These are phyloP conservation scores for Hypseocharis bilobata DNA, from an alignment of 441 rosid species.

Conservation along the genomic window DNA sequence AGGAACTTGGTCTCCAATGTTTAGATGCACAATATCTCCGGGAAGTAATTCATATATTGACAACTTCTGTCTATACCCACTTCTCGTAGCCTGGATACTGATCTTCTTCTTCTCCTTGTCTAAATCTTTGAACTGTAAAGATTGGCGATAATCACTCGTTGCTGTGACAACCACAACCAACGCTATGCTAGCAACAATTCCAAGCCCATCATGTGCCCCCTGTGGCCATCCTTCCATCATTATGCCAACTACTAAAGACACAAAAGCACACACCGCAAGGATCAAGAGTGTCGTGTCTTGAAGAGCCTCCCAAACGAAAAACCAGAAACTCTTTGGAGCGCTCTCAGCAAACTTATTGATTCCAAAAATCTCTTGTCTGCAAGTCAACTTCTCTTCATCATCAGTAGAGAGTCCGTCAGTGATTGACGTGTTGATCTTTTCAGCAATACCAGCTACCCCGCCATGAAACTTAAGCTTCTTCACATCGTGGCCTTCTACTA, in stretches of 20 bases:
- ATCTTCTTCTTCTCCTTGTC: slow-evolving; percentile 5
- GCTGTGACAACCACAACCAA: not conserved
- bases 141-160: slow-evolving; percentile 1
- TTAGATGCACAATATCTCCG: not conserved
- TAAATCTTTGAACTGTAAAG: not conserved
- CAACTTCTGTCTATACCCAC: not conserved
- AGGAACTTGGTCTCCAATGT: slow-evolving; percentile 6
- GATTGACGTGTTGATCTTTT: not conserved
- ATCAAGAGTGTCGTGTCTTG: not conserved
- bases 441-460: not conserved
- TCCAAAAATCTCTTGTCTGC: not conserved
- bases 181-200: slow-evolving; percentile 2
- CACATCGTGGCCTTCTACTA: slow-evolving; percentile 1
- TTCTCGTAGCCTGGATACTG: not conserved
- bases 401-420: not conserved
- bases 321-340: slow-evolving; percentile 2
- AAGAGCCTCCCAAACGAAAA: not conserved
- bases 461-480: not conserved
- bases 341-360: not conserved
- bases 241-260: not conserved
- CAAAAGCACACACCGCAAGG: slow-evolving; percentile 3
- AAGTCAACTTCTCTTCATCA: not conserved
- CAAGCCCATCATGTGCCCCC: not conserved
- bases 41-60: not conserved
- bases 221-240: slow-evolving; percentile 7